A percentile compares a stretch with the other conserved stretches of the same genome.
These are phyloP conservation scores for Candida sanyaensis DNA, from an alignment of 1,139 yeast genomes.

Conservation along the genomic window DNA sequence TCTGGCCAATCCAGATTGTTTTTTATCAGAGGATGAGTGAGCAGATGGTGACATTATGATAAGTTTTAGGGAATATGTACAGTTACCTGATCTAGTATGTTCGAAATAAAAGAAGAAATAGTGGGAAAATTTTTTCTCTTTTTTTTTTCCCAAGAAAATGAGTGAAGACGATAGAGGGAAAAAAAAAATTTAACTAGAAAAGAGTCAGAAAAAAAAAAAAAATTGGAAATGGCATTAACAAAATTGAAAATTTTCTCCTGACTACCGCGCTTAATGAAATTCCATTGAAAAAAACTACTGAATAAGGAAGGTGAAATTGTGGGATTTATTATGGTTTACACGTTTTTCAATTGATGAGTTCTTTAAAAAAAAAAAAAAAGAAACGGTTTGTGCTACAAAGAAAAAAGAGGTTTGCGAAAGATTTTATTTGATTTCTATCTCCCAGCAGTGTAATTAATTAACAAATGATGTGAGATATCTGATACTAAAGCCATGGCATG, in stretches of 20 bases:
- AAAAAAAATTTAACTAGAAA: not conserved
- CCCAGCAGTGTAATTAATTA: no score
- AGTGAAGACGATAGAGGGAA: not conserved
- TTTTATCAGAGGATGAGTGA: slow-evolving; percentile 56
- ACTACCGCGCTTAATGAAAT: slow-evolving; percentile 1
- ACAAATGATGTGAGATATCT: no score
- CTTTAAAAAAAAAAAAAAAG: no score
- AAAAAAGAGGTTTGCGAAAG: no score
- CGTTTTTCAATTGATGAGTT: no score
- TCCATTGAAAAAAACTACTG: not conserved
- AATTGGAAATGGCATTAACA: not conserved
- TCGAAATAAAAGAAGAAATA: no score
- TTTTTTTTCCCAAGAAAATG: no score
- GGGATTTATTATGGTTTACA: no score
- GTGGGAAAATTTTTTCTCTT: not conserved
- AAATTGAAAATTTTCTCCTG: not conserved
- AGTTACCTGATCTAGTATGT: not conserved
- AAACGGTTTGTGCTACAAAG: no score
- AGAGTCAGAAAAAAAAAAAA: not conserved
- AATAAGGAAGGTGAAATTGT: not conserved
- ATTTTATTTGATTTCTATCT: no score
- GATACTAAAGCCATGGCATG: no score
- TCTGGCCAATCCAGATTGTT: slow-evolving; percentile 89
- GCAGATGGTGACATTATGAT: slow-evolving; percentile 51
- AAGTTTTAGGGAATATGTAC: not conserved